Evolutionary conservation across 23 red algal genomes (phyloP).

Genomic region (Gracilaria gracilis): DNA sequence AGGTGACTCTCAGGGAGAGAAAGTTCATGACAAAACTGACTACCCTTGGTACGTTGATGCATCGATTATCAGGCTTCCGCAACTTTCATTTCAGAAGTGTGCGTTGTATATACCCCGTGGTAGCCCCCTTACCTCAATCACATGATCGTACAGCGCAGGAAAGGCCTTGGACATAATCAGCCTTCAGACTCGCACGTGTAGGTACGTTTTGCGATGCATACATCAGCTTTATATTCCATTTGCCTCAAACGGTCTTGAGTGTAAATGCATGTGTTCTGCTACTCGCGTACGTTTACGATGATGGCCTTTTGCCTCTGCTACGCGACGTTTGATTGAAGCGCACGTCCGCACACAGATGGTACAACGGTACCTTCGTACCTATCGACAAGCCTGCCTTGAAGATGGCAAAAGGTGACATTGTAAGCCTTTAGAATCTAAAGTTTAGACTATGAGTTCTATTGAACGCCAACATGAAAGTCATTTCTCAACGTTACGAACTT

Average conservation of each 20-base stretch:
- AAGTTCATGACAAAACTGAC: neutral
- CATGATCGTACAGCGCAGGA: neutral
- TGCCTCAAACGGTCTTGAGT: neutral
- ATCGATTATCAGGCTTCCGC: neutral
- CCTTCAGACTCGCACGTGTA: constrained; percentile 1
- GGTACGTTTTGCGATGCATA: neutral
- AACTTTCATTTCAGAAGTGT: neutral
- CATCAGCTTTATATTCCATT: neutral
- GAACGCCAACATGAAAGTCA: too few species aligned
- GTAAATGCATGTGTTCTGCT: neutral
- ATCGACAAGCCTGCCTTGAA: too few species aligned
- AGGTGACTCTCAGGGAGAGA: neutral
- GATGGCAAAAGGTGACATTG: too few species aligned
- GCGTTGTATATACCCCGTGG: too few species aligned
- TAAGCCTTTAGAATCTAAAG: too few species aligned
- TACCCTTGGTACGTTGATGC: neutral
- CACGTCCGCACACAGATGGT: neutral
- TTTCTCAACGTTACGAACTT: too few species aligned
- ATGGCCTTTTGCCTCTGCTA: too few species aligned
- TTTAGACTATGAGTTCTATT: too few species aligned
- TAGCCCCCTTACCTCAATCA: neutral
- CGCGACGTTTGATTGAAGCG: neutral
- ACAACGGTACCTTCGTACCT: too few species aligned
- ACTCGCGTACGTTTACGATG: too few species aligned
- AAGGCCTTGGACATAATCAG: neutral